Evolutionary conservation across 192 early-diverging fungal species (phyloP).

Genomic region (Coemansia sp.): DNA sequence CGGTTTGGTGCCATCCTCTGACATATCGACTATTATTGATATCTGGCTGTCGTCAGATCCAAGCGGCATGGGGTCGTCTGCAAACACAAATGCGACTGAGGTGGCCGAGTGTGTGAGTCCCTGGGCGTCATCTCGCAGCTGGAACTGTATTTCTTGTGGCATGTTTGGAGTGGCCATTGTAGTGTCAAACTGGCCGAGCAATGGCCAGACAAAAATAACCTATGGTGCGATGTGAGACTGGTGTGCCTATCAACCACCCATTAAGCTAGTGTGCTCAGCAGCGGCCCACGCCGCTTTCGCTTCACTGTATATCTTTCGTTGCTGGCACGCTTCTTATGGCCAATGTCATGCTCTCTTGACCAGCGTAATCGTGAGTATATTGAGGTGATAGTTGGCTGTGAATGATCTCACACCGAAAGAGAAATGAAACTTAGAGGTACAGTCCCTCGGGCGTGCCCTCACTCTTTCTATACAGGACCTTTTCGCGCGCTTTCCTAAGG

Average conservation of each 20-base stretch:
- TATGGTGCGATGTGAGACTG: too few relatives aligned
- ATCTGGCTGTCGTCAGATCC: slow-evolving; percentile 17
- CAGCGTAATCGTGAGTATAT: too few relatives aligned
- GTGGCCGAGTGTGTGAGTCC: slow-evolving; percentile 26
- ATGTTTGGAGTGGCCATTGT: not conserved
- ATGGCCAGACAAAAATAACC: too few relatives aligned
- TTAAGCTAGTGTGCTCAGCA: too few relatives aligned
- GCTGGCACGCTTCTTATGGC: not conserved
- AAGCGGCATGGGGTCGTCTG: slow-evolving; percentile 30
- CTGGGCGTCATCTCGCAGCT: slow-evolving; percentile 23
- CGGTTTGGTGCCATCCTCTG: slow-evolving; percentile 12
- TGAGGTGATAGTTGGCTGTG: too few relatives aligned
- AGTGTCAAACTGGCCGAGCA: too few relatives aligned
- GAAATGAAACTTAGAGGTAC: slow-evolving; percentile 59
- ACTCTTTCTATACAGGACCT: slow-evolving; percentile 96
- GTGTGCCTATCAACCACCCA: too few relatives aligned
- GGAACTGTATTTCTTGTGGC: slow-evolving; percentile 20
- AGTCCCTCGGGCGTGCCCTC: slow-evolving; percentile 98
- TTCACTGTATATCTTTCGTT: not conserved
- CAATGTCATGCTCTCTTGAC: too few relatives aligned
- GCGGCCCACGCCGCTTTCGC: too few relatives aligned
- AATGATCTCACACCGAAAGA: too few relatives aligned
- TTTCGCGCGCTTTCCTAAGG: slow-evolving; percentile 96
- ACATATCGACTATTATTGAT: slow-evolving; percentile 36
- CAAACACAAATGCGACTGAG: slow-evolving; percentile 27